A percentile compares a stretch with the other conserved stretches of the same genome.
Evolutionary conservation across 2,329 filamentous ascomycete species (phyloP).

Genomic region (Neonectria hederae): DNA sequence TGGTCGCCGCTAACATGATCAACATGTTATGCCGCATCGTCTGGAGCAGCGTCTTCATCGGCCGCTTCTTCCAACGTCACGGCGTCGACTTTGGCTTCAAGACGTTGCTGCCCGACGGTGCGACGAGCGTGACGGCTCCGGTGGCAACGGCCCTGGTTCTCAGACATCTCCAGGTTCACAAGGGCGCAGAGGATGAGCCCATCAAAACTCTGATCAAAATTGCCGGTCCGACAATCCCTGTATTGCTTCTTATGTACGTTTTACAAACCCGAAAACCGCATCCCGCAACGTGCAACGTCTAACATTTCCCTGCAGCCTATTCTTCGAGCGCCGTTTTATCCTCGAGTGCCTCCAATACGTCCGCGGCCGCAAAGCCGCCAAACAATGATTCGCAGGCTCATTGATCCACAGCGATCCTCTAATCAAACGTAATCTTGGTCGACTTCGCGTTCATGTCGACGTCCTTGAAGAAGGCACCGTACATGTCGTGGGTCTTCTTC

Average conservation of each 20-base stretch:
- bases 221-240: conserved; percentile 59
- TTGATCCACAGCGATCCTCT: conserved; percentile 24
- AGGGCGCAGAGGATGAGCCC: conserved; percentile 40
- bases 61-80: conserved; percentile 64
- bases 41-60: conserved; percentile 83
- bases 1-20: conserved; percentile 87
- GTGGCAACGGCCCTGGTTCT: conserved; percentile 42
- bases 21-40: conserved; percentile 88
- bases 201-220: conserved; percentile 56
- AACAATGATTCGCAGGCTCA: conserved; percentile 34
- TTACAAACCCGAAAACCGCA: conserved; percentile 30
- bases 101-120: conserved; percentile 42
- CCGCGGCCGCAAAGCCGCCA: conserved; percentile 45
- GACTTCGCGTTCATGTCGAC: conserved; percentile 83
- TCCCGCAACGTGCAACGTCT: conserved; percentile 37
- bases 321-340: conserved; percentile 65
- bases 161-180: conserved; percentile 37
- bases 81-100: conserved; percentile 46
- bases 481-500: conserved; percentile 96
- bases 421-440: conserved; percentile 93
- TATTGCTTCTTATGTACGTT: conserved; percentile 69
- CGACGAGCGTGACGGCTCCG: conserved; percentile 37
- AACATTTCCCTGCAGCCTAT: conserved; percentile 52
- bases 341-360: conserved; percentile 60
- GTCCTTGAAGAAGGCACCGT: conserved; percentile 96